Evolutionary conservation across 306 rosid species (phyloP).

Genomic region (Quercus suber): DNA sequence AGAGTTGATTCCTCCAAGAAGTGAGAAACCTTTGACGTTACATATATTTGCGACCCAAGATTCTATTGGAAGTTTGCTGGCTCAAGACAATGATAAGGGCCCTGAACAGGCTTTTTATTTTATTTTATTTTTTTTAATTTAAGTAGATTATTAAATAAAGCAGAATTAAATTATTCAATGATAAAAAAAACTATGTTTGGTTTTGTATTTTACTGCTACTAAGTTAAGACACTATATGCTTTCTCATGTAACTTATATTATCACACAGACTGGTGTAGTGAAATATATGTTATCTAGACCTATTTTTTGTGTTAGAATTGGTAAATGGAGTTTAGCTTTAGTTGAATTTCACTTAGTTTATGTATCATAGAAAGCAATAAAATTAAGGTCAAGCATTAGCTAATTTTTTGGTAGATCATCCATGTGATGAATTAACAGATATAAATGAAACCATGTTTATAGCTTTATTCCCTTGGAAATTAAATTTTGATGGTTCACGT

Average conservation of each 20-base stretch:
- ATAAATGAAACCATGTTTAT: fast-evolving
- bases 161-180: background rate
- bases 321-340: background rate
- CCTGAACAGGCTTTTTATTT: background rate
- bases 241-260: background rate
- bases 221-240: background rate
- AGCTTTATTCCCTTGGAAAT: background rate
- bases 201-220: background rate
- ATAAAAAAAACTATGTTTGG: background rate
- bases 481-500: background rate
- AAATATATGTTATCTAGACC: background rate
- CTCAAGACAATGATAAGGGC: background rate
- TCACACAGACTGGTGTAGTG: background rate
- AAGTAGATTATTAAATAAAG: background rate
- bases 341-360: background rate
- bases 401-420: background rate
- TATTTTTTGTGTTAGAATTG: background rate
- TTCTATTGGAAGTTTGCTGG: background rate
- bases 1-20: no score
- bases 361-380: background rate
- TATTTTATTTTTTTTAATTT: no score
- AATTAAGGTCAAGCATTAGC: background rate
- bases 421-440: background rate
- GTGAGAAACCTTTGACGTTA: no score
- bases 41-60: no score